phyloP scores from a whole-genome alignment of 1,284 basidiomycete species.

The Moesziomyces globuligerus region DNA sequence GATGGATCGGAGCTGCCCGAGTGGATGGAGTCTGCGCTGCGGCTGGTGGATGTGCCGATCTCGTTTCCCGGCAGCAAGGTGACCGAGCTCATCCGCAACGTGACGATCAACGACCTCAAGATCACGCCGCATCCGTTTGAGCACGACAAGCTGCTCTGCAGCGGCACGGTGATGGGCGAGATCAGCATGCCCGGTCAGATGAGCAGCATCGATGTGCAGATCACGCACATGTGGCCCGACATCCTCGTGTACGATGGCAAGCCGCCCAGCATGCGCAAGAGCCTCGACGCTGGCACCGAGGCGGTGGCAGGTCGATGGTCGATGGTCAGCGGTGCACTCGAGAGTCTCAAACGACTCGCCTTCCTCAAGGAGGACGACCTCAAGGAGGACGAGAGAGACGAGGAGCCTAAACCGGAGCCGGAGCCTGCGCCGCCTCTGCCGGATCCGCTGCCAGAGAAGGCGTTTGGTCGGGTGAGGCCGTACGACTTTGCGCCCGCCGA shows the following conservation, averaged over 20 bases:
- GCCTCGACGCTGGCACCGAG: slow-evolving; percentile 1
- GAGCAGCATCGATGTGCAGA: slow-evolving; percentile 57
- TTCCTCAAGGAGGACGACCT: slow-evolving; percentile 23
- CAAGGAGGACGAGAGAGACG: slow-evolving; percentile 13
- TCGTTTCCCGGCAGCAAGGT: slow-evolving; percentile 60
- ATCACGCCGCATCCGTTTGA: slow-evolving; percentile 61
- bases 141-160: slow-evolving; percentile 58
- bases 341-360: slow-evolving; percentile 27
- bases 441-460: slow-evolving; percentile 53
- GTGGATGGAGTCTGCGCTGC: slow-evolving; percentile 57
- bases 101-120: slow-evolving; percentile 61
- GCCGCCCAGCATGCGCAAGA: slow-evolving; percentile 56
- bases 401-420: slow-evolving; percentile 22
- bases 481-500: slow-evolving; percentile 56
- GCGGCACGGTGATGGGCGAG: slow-evolving; percentile 58
- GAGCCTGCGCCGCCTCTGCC: slow-evolving; percentile 57
- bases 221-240: slow-evolving; percentile 62
- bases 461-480: slow-evolving; percentile 58
- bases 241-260: slow-evolving; percentile 60
- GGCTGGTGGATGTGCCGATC: slow-evolving; percentile 55
- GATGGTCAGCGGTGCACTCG: slow-evolving; percentile 30
- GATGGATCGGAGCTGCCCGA: slow-evolving; percentile 51
- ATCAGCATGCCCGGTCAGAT: slow-evolving; percentile 60
- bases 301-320: slow-evolving; percentile 10
- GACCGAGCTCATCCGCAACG: slow-evolving; percentile 62